Conservation (phyloP, 108 stramenopile genomes). For the Cyclotella choctawhatcheeana region DNA sequence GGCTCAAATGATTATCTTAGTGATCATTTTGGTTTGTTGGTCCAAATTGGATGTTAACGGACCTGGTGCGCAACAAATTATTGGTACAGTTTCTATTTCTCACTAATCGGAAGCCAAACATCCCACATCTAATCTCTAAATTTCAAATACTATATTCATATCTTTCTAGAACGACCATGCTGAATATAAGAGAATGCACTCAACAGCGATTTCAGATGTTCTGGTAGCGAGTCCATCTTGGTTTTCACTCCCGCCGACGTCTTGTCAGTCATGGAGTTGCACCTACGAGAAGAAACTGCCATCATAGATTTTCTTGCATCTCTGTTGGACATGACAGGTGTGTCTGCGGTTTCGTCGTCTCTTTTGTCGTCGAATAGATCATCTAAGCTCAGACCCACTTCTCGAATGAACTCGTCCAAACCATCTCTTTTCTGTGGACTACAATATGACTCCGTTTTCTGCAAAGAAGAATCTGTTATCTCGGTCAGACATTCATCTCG, state of each 20-base stretch:
- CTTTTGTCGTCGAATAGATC: not conserved
- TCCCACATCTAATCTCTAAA: not conserved
- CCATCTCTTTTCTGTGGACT: too few relatives aligned
- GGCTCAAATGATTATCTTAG: constrained; percentile 35
- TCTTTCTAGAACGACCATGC: not conserved
- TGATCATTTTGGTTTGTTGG: constrained; percentile 45
- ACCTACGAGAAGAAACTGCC: not conserved
- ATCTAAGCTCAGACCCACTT: not conserved
- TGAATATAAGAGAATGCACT: not conserved
- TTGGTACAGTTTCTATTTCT: too few relatives aligned
- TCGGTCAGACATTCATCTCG: too few relatives aligned
- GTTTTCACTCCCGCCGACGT: not conserved
- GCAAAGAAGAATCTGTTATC: too few relatives aligned
- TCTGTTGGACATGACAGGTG: not conserved
- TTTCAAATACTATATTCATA: not conserved
- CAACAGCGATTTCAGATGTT: constrained; percentile 5
- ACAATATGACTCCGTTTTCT: too few relatives aligned
- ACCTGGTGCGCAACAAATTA: not conserved
- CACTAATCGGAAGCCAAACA: too few relatives aligned
- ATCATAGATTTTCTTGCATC: not conserved
- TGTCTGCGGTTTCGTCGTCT: not conserved
- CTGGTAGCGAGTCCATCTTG: not conserved
- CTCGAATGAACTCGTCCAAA: not conserved
- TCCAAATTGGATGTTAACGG: constrained; percentile 24
- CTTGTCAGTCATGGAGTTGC: not conserved